A percentile compares a stretch with the other conserved stretches of the same genome.
phyloP scores from a whole-genome alignment of 2,329 filamentous ascomycete genomes.

The Pleoardoris graminearum region DNA sequence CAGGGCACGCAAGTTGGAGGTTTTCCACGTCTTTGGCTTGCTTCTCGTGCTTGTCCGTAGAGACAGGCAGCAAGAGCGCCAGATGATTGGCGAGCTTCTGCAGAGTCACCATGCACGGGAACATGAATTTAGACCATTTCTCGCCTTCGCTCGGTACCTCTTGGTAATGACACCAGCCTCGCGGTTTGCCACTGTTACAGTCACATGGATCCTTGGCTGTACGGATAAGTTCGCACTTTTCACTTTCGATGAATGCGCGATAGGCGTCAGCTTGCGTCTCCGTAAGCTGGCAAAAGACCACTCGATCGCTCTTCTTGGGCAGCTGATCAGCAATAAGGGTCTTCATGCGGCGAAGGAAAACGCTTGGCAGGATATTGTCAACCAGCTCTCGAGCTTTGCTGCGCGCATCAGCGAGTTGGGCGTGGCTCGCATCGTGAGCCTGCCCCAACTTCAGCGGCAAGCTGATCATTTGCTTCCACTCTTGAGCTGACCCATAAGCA shows the following conservation, averaged over 20 bases:
- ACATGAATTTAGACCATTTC: slow-evolving; percentile 76
- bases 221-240: slow-evolving; percentile 70
- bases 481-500: slow-evolving; percentile 64
- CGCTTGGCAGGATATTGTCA: slow-evolving; percentile 81
- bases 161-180: slow-evolving; percentile 79
- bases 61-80: slow-evolving; percentile 77
- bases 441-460: slow-evolving; percentile 84
- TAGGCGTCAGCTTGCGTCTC: slow-evolving; percentile 81
- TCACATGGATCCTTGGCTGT: slow-evolving; percentile 68
- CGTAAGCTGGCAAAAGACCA: slow-evolving; percentile 93
- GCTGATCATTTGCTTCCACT: slow-evolving; percentile 79
- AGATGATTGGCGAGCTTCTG: slow-evolving; percentile 93
- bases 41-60: slow-evolving; percentile 68
- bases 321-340: slow-evolving; percentile 87
- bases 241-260: slow-evolving; percentile 74
- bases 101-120: slow-evolving; percentile 78
- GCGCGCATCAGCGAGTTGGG: slow-evolving; percentile 79
- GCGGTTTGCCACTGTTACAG: slow-evolving; percentile 69
- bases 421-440: slow-evolving; percentile 84
- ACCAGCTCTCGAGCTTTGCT: slow-evolving; percentile 83
- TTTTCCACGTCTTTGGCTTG: slow-evolving; percentile 76
- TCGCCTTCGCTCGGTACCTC: slow-evolving; percentile 58
- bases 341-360: slow-evolving; percentile 93
- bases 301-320: slow-evolving; percentile 90
- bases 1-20: slow-evolving; percentile 74